phyloP scores from a whole-genome alignment of 345 rosid species.

The Gossypium thurberi region DNA sequence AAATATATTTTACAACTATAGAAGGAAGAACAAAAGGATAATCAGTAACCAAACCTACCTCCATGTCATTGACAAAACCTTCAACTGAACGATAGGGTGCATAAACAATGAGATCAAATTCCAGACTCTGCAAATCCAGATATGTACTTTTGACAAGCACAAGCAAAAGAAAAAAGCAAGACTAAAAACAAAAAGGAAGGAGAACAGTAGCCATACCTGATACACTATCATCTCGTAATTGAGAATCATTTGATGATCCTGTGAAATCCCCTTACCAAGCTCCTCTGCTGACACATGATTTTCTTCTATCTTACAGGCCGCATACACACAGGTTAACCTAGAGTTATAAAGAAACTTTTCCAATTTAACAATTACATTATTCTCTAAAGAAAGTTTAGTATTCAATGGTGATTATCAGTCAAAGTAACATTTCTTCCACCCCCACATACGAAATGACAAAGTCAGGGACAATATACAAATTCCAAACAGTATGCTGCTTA shows the following conservation, averaged over 20 bases:
- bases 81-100: slow-evolving; percentile 89
- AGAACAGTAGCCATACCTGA: slow-evolving; percentile 28
- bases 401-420: not conserved
- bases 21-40: not conserved
- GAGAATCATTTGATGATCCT: slow-evolving; percentile 96
- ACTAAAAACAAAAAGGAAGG: not conserved
- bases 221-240: slow-evolving; percentile 94
- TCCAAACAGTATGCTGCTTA: not conserved
- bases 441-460: not conserved
- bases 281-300: slow-evolving; percentile 99
- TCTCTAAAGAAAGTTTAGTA: not conserved
- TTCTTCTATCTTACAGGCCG: slow-evolving; percentile 96
- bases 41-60: slow-evolving; percentile 36
- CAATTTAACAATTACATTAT: slow-evolving; percentile 1
- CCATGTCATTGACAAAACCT: slow-evolving; percentile 77
- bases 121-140: slow-evolving; percentile 67
- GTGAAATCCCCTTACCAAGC: slow-evolving; percentile 95
- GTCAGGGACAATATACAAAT: not conserved
- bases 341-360: slow-evolving; percentile 17
- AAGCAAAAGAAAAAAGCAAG: not conserved
- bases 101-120: slow-evolving; percentile 91
- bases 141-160: slow-evolving; percentile 7
- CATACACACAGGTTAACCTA: slow-evolving; percentile 96
- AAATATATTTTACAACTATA: not conserved
- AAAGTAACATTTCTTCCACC: not conserved